Conservation (phyloP, 768 basidiomycete genomes). For the Agrocybe pediades region DNA sequence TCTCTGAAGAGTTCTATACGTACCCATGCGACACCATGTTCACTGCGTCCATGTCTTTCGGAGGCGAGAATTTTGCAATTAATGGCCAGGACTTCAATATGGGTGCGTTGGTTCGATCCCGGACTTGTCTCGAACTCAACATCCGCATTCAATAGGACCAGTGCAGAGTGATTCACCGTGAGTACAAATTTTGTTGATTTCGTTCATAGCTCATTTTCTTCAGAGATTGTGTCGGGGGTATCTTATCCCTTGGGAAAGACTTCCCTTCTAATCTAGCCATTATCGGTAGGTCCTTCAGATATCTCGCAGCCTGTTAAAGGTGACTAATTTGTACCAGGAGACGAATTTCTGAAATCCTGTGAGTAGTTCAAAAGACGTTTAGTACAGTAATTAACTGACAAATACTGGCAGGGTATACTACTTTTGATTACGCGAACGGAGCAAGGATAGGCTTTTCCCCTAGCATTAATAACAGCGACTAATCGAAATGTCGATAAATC, state of each 20-base stretch:
- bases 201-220: background rate
- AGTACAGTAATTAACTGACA: background rate
- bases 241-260: conserved; percentile 45
- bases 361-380: conserved; percentile 22
- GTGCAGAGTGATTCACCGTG: conserved; percentile 25
- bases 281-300: conserved; percentile 41
- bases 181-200: background rate
- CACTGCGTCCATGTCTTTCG: conserved; percentile 46
- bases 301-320: background rate
- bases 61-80: conserved; percentile 39
- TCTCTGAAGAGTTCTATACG: conserved; percentile 48
- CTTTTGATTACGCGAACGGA: conserved; percentile 59
- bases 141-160: conserved; percentile 23
- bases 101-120: conserved; percentile 28
- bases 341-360: conserved; percentile 71
- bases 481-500: background rate
- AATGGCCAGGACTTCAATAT: conserved; percentile 57
- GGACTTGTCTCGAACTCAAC: background rate
- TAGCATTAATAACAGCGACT: conserved; percentile 47
- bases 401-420: conserved; percentile 50
- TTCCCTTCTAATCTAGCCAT: conserved; percentile 58
- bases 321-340: conserved; percentile 34
- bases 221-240: conserved; percentile 58
- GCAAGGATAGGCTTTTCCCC: conserved; percentile 59
- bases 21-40: conserved; percentile 48